Conservation (phyloP, 2,329 filamentous ascomycete genomes). For the Trichophyton rubrum region DNA sequence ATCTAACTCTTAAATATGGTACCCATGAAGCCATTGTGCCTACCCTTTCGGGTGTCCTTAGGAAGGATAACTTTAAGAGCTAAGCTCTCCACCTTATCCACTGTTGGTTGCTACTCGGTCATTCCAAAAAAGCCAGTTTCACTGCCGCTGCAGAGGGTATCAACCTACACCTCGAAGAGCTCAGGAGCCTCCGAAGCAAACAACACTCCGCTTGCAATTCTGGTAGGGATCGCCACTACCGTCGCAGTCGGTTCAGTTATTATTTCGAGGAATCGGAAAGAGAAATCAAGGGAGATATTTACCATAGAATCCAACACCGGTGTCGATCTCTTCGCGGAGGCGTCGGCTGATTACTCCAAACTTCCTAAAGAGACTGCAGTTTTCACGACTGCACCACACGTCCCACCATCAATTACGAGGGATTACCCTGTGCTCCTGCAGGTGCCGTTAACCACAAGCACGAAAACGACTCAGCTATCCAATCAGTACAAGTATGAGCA, state of each 20-base stretch:
- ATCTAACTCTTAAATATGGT: no score
- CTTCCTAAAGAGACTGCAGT: conserved; percentile 21
- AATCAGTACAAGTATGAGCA: conserved; percentile 26
- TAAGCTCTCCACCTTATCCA: background rate
- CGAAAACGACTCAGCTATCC: conserved; percentile 22
- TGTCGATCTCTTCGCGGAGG: conserved; percentile 4
- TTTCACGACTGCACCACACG: conserved; percentile 21
- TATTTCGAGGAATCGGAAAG: background rate
- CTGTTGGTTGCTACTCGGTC: background rate
- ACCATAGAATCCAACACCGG: background rate
- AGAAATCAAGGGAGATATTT: conserved; percentile 5
- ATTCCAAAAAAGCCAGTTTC: background rate
- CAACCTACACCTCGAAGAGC: conserved; percentile 6
- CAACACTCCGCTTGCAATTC: conserved; percentile 1
- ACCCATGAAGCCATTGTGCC: background rate
- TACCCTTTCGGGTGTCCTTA: background rate
- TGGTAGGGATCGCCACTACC: conserved; percentile 1
- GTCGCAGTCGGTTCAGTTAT: background rate
- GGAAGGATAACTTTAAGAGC: background rate
- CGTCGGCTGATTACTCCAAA: conserved; percentile 10
- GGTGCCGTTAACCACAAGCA: conserved; percentile 20
- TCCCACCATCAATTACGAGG: conserved; percentile 23
- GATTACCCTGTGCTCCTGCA: conserved; percentile 22
- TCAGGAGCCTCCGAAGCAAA: background rate
- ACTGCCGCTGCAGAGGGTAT: background rate